Conservation (phyloP, 306 rosid species). For the Castanea mollissima region DNA sequence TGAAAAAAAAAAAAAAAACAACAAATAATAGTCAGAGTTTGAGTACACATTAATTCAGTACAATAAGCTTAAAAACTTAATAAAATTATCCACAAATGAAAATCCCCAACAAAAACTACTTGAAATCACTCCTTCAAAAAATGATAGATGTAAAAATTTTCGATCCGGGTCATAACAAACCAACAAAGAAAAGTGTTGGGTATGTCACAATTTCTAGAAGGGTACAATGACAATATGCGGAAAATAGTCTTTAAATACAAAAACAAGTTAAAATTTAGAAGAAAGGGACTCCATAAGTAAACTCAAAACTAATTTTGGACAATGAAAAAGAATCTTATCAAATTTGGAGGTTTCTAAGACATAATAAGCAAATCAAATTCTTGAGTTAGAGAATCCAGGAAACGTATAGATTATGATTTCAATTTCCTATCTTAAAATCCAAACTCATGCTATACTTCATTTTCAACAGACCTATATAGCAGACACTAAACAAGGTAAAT, state of each 20-base stretch:
- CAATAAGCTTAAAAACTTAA: not conserved
- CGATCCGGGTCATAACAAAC: not conserved
- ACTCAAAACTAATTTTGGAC: not conserved
- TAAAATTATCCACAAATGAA: not conserved
- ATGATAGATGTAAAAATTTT: not conserved
- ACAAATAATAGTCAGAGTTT: not conserved
- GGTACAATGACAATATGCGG: not conserved
- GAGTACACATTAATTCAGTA: not conserved
- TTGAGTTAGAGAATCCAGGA: not conserved
- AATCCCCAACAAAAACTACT: not conserved
- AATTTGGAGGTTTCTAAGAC: not conserved
- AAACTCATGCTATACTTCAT: not conserved
- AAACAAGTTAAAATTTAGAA: not conserved
- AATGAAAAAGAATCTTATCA: not conserved
- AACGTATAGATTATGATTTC: not conserved
- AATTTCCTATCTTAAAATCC: not conserved
- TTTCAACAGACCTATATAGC: not conserved
- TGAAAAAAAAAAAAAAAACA: constrained; percentile 21
- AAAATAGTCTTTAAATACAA: not conserved
- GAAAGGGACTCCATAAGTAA: too few species aligned
- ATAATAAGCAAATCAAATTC: not conserved
- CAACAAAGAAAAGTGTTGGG: not conserved
- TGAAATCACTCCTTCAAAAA: not conserved
- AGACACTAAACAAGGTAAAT: too few species aligned
- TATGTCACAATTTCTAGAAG: not conserved